A percentile compares a stretch with the other conserved stretches of the same genome.
Evolutionary conservation across 2,329 filamentous ascomycete species (phyloP).

Genomic region (Pseudogymnoascus destructans): DNA sequence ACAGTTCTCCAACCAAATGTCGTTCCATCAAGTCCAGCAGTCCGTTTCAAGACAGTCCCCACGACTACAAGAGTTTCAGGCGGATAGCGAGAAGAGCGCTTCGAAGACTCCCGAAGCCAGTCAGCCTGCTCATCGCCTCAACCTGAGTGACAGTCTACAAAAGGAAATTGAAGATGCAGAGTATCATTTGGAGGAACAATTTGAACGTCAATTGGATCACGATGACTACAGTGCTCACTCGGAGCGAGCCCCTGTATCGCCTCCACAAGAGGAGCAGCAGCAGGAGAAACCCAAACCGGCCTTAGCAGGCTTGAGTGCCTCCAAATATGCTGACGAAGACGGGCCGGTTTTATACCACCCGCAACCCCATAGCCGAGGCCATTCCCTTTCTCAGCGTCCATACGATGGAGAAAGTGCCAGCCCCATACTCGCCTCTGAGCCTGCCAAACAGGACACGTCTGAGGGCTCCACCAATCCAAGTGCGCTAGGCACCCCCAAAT

Average conservation of each 20-base stretch:
- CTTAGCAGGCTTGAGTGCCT: slow-evolving; percentile 19
- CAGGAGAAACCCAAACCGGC: slow-evolving; percentile 15
- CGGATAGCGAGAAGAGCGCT: slow-evolving; percentile 49
- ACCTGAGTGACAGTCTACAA: slow-evolving; percentile 65
- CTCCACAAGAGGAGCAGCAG: slow-evolving; percentile 14
- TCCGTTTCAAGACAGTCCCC: slow-evolving; percentile 37
- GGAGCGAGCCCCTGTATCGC: slow-evolving; percentile 18
- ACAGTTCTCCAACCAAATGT: slow-evolving; percentile 42
- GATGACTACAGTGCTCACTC: slow-evolving; percentile 59
- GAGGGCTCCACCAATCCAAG: slow-evolving; percentile 65
- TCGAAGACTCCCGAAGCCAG: slow-evolving; percentile 41
- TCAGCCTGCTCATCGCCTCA: slow-evolving; percentile 50
- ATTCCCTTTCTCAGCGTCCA: slow-evolving; percentile 56
- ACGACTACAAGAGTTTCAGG: slow-evolving; percentile 58
- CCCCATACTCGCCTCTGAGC: slow-evolving; percentile 21
- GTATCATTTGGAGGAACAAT: slow-evolving; percentile 69
- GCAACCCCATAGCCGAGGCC: slow-evolving; percentile 59
- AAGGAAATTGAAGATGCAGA: slow-evolving; percentile 76
- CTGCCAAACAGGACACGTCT: slow-evolving; percentile 36
- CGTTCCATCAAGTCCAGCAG: slow-evolving; percentile 26
- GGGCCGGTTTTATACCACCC: slow-evolving; percentile 55
- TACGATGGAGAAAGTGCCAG: slow-evolving; percentile 43
- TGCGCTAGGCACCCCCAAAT: slow-evolving; percentile 52
- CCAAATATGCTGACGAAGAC: slow-evolving; percentile 40
- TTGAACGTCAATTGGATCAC: slow-evolving; percentile 66